These are phyloP conservation scores for Colletotrichum spaethianum DNA, from an alignment of 2,329 filamentous ascomycete genomes.

Conservation along the genomic window DNA sequence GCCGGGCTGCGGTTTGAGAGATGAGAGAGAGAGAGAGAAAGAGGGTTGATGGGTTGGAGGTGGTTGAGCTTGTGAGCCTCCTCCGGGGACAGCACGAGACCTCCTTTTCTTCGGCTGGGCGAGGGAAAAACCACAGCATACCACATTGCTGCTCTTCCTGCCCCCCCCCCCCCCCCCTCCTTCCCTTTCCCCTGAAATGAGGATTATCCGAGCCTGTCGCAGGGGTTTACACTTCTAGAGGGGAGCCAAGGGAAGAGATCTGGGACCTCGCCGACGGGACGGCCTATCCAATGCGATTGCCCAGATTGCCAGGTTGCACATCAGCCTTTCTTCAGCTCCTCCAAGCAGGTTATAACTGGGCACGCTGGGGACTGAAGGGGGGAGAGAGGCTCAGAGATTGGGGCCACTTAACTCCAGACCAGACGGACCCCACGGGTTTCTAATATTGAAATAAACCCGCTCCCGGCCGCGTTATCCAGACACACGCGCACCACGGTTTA, in stretches of 20 bases:
- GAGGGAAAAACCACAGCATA: conserved; percentile 12
- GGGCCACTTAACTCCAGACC: conserved; percentile 14
- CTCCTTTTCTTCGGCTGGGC: conserved; percentile 23
- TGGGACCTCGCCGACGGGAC: not conserved
- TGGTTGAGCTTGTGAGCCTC: conserved; percentile 25
- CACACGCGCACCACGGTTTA: not conserved
- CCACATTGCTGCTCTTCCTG: not conserved
- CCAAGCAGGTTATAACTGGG: conserved; percentile 11
- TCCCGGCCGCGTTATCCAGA: conserved; percentile 2
- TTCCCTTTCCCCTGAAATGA: conserved; percentile 34
- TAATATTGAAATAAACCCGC: not conserved
- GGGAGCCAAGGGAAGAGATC: conserved; percentile 17
- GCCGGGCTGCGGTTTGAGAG: not conserved
- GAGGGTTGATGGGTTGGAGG: conserved; percentile 13
- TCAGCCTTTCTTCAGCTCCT: not conserved
- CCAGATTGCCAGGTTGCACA: conserved; percentile 15
- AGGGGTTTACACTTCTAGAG: conserved; percentile 19
- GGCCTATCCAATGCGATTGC: conserved; percentile 20
- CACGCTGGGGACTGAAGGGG: not conserved
- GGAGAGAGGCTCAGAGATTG: conserved; percentile 3
- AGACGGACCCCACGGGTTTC: not conserved
- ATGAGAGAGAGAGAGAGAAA: not conserved
- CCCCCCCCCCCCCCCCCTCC: not conserved
- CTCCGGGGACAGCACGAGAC: conserved; percentile 32
- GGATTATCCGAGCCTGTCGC: conserved; percentile 36